Evolutionary conservation across 192 early-diverging fungal species (phyloP).

Genomic region (Paraglomus brasilianum): DNA sequence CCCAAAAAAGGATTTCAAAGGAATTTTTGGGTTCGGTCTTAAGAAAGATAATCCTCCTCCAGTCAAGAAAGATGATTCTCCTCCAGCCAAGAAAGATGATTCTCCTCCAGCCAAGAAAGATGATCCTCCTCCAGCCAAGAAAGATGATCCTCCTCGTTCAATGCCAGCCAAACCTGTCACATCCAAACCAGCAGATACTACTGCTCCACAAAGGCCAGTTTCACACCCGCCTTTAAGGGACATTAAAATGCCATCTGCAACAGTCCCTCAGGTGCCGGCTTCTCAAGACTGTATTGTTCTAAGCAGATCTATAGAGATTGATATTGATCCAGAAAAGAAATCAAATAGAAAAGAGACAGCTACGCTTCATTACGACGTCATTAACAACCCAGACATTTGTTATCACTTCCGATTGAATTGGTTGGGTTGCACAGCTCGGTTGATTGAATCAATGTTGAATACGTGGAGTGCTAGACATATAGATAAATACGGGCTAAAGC

Average conservation of each 20-base stretch:
- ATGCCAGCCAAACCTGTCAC: constrained; percentile 21
- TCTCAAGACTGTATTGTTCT: constrained; percentile 53
- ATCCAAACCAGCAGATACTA: not conserved
- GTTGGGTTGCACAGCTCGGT: constrained; percentile 87
- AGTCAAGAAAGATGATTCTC: constrained; percentile 30
- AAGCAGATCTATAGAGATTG: constrained; percentile 69
- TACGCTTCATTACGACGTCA: constrained; percentile 84
- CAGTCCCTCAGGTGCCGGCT: constrained; percentile 39
- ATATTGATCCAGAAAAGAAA: constrained; percentile 78
- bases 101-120: constrained; percentile 32
- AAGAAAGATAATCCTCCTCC: constrained; percentile 31
- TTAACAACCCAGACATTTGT: constrained; percentile 83
- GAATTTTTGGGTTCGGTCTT: constrained; percentile 47
- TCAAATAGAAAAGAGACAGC: constrained; percentile 82
- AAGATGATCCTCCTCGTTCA: constrained; percentile 14
- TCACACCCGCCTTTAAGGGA: constrained; percentile 28
- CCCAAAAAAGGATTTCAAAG: constrained; percentile 37
- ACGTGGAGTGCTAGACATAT: constrained; percentile 73
- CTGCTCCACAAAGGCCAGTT: constrained; percentile 20
- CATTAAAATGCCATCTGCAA: constrained; percentile 38
- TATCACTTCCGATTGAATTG: constrained; percentile 95
- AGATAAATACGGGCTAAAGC: constrained; percentile 81
- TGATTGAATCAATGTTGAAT: constrained; percentile 84
- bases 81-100: constrained; percentile 28
- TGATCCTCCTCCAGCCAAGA: constrained; percentile 27